These are phyloP conservation scores for Cyamopsis tetragonoloba DNA, from an alignment of 306 rosid species.

Conservation along the genomic window DNA sequence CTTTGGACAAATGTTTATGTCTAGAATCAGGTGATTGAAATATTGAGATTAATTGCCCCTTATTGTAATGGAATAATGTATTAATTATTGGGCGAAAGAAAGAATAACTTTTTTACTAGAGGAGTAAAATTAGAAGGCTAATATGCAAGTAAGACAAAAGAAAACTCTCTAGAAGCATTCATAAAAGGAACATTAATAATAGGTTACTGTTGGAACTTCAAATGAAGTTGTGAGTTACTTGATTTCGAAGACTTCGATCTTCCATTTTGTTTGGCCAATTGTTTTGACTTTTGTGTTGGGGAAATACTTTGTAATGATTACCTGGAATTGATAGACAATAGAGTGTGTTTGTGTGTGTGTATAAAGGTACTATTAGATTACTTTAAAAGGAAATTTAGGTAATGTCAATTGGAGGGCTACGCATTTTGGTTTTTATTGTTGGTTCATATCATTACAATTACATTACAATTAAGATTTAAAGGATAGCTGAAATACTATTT, in stretches of 20 bases:
- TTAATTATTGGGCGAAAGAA: background rate
- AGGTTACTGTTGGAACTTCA: background rate
- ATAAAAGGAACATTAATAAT: background rate
- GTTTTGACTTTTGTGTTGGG: background rate
- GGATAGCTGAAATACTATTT: conserved; percentile 14
- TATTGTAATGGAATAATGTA: conserved; percentile 11
- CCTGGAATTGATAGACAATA: conserved; percentile 17
- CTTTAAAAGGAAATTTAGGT: conserved; percentile 18
- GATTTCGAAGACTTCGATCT: background rate
- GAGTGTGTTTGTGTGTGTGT: conserved; percentile 8
- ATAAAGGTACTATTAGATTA: conserved; percentile 12
- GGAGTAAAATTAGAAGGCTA: background rate
- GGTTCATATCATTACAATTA: too few species aligned
- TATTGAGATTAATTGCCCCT: conserved; percentile 14
- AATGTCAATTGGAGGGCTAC: conserved; percentile 6
- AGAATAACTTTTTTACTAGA: background rate
- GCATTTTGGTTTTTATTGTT: background rate
- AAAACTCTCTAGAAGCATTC: background rate
- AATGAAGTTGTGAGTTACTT: background rate
- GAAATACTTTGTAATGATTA: conserved; percentile 8
- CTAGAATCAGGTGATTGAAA: conserved; percentile 74
- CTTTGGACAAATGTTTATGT: conserved; percentile 94
- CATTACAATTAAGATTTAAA: conserved; percentile 12
- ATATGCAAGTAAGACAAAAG: background rate
- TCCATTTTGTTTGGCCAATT: conserved; percentile 6